Evolutionary conservation across 257 asterid species (phyloP), one percentile per base, ranked within the genome.

Genomic region (Solanum virginianum): DNA sequence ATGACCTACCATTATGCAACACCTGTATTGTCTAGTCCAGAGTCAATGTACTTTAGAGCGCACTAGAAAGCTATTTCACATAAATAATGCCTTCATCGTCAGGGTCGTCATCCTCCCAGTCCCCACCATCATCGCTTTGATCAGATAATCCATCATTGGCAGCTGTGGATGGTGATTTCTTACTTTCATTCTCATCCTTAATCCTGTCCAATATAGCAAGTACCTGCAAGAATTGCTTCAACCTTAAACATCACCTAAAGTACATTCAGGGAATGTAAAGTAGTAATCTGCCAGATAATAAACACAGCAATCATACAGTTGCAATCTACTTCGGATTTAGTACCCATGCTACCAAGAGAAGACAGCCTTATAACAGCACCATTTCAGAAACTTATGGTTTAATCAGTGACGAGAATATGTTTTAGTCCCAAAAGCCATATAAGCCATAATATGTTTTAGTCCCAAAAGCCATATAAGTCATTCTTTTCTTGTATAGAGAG

Each of bases 21-120:
- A 26, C 65, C 16, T 77, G 11, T 77, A 51, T 77, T 77, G 65
- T 24, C 47, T 77, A 77, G 47, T 77, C 82, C 82, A 16, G 41
- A 77, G 65, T 53, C 45, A 0, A 3, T 26, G 82, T 77, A 29
- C 49, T 69, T 55, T 71, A 53, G 63, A 71, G 15, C 10, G 13
- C n/a, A 36, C 41, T 32, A 55, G 60, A 83, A 77, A 86, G 85
- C 92, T 91, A 97, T 82, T 95, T 84, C 51, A 97, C 98, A 87
- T 97, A 97, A 72, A 94, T 92, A 86, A 97, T 90, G 86, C 97
- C 98, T 80, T 93, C 99, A 55, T 97, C 99, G 41, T 90, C 94
- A 79, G 87, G 54, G 81, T 90, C 98, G 54, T 96, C 95, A 1
- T 85, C 96, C 72, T 92, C 94, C 94, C 92, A 87, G 71, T 91